Conservation (phyloP, 257 asterid genomes). For the Solanum ahanhuiri region DNA sequence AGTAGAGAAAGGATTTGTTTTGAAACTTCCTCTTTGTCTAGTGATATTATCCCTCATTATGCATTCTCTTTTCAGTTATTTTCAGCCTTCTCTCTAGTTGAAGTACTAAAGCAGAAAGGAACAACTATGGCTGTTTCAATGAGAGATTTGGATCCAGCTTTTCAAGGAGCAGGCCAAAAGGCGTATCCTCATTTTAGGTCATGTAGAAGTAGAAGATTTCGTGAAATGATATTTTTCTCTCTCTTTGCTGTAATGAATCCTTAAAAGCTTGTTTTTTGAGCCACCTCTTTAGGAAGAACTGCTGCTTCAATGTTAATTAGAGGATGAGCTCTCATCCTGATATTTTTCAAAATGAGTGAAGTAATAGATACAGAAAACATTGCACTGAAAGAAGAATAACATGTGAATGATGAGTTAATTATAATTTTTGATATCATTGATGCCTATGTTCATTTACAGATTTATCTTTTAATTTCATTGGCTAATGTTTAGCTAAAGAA, state of each 20-base stretch:
- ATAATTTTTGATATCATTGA: background rate
- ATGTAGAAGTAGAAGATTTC: background rate
- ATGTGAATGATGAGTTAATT: background rate
- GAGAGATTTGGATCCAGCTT: constrained; percentile 88
- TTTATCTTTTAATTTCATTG: background rate
- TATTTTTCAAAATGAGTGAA: background rate
- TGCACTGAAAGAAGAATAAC: background rate
- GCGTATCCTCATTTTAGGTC: constrained; percentile 64
- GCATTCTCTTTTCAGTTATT: background rate
- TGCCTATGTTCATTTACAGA: background rate
- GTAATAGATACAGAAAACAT: background rate
- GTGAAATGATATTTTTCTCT: background rate
- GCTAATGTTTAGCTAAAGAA: constrained; percentile 3
- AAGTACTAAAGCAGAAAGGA: constrained; percentile 3
- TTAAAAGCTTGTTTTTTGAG: background rate
- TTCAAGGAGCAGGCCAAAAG: constrained; percentile 94
- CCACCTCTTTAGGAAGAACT: background rate
- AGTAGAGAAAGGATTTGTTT: background rate
- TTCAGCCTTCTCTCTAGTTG: constrained; percentile 25
- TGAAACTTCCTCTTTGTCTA: background rate
- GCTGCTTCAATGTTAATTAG: background rate
- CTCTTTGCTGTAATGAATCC: background rate
- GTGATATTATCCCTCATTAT: background rate
- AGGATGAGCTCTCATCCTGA: background rate
- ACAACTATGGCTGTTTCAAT: constrained; percentile 76